Conservation (phyloP, 495 filamentous ascomycete genomes). For the Trichocladium uniseriatum region DNA sequence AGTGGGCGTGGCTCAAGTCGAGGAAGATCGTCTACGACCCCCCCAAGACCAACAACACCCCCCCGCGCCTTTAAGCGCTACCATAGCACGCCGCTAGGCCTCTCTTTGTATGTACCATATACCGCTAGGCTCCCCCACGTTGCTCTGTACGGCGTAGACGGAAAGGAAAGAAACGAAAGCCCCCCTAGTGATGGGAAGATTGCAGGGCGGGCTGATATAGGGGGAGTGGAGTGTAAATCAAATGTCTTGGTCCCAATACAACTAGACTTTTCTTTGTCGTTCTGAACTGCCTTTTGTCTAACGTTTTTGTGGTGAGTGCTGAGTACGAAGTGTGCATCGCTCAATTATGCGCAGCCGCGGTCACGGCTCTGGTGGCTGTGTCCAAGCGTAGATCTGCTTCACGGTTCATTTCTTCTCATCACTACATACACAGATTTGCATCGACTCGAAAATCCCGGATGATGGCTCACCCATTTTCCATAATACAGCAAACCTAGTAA, state of each 20-base stretch:
- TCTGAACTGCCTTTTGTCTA: neutral
- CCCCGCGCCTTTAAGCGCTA: conserved; percentile 27
- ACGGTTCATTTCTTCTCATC: too few relatives aligned
- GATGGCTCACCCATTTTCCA: too few relatives aligned
- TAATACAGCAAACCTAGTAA: too few relatives aligned
- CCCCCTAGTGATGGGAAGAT: conserved; percentile 3
- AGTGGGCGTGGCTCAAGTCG: conserved; percentile 93
- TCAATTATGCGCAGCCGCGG: neutral
- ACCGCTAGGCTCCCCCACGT: conserved; percentile 29
- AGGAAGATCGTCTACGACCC: conserved; percentile 85
- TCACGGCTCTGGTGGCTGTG: too few relatives aligned
- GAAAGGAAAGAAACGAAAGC: conserved; percentile 20
- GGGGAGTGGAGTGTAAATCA: conserved; percentile 31
- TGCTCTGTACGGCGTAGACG: conserved; percentile 30
- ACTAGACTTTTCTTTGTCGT: conserved; percentile 20
- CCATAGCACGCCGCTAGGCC: conserved; percentile 13
- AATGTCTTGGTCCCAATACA: conserved; percentile 28
- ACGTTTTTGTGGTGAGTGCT: neutral
- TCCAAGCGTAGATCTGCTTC: too few relatives aligned
- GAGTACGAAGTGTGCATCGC: neutral
- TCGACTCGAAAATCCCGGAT: too few relatives aligned
- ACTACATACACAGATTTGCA: too few relatives aligned
- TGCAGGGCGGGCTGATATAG: conserved; percentile 10
- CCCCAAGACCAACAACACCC: conserved; percentile 39
- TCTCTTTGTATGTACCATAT: conserved; percentile 37